Base-by-base conservation (phyloP, 208 protist species). In the Angomonas ambiguus region DNA sequence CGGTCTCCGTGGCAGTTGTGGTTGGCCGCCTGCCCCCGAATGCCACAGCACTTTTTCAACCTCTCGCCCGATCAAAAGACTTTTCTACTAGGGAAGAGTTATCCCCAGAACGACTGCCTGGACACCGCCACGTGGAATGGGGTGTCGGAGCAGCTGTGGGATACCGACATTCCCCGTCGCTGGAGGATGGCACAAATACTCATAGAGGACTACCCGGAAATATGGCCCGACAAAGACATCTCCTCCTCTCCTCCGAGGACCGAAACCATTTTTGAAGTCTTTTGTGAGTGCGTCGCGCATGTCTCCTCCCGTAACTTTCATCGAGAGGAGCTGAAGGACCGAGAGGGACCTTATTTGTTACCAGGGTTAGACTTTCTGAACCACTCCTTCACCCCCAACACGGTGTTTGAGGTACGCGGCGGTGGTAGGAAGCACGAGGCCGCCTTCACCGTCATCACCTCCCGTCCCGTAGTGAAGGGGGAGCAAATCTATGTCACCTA, bases 261-360 rank as follows among this genome's bases (percentile, higher is more conserved):
- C 13, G 45, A 53, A 13, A 53, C 45, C 8, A n/a, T 24, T 5
- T 81, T 80, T 51, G 24, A 38, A 20, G 75, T 92, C 38, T 95
- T 89, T 58, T 84, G 66, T 60, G 77, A 87, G 61, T 90, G 85
- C 64, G 62, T 93, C 2, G 78, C 85, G 18, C 86, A 93, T 48
- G 86, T 95, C 11, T 74, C 84, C 34, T 95, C 89, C 10, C 84
- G 86, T 18, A 93, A 93, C 62, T 95, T 95, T 67, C 84, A 93
- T 69, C 81, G 89, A 13, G 89, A 95, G 73, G 78, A 90, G 61
- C 74, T 93, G 45, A 51, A 63, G 0, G 82, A 80, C 5, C 84
- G 86, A 41, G 86, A 95, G 64, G 89, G 86, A 25, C 86, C 89
- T 1, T 95, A 95, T 49, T 61, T 93, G 51, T 65, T 95, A 13